These are phyloP conservation scores for Aspergillus neoniger DNA, from an alignment of 2,329 filamentous ascomycete genomes.

Conservation along the genomic window DNA sequence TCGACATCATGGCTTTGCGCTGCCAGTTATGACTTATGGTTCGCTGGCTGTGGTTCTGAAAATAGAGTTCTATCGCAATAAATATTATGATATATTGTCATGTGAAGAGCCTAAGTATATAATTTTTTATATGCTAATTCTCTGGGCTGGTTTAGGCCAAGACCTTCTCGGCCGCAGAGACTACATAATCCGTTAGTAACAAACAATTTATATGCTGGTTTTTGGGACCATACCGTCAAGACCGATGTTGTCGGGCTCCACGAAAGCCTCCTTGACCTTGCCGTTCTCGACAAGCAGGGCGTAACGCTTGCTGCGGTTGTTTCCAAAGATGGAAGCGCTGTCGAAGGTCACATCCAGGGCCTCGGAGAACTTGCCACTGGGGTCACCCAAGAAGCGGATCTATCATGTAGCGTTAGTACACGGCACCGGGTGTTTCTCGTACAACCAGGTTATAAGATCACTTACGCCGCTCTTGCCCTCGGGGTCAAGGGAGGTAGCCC, in stretches of 20 bases:
- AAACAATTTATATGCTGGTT: slow-evolving; percentile 12
- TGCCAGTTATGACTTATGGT: slow-evolving; percentile 3
- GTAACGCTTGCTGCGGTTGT: slow-evolving; percentile 82
- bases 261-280: slow-evolving; percentile 75
- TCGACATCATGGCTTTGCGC: slow-evolving; percentile 5
- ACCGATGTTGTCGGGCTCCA: slow-evolving; percentile 88
- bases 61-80: slow-evolving; percentile 9
- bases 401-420: slow-evolving; percentile 39
- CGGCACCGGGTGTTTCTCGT: not conserved
- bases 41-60: slow-evolving; percentile 9
- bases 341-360: slow-evolving; percentile 83
- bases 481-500: slow-evolving; percentile 77
- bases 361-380: slow-evolving; percentile 75
- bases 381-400: slow-evolving; percentile 89
- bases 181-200: slow-evolving; percentile 31
- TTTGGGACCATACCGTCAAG: slow-evolving; percentile 61
- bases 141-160: slow-evolving; percentile 37
- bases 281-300: slow-evolving; percentile 81
- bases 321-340: slow-evolving; percentile 75
- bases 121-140: not conserved
- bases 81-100: slow-evolving; percentile 2
- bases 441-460: slow-evolving; percentile 22
- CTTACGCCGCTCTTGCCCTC: slow-evolving; percentile 72
- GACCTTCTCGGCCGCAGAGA: slow-evolving; percentile 54
- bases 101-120: slow-evolving; percentile 3